Evolutionary conservation across 2,329 filamentous ascomycete species (phyloP), one percentile per base, ranked within the genome.

Genomic region (Didymosphaeria variabile): DNA sequence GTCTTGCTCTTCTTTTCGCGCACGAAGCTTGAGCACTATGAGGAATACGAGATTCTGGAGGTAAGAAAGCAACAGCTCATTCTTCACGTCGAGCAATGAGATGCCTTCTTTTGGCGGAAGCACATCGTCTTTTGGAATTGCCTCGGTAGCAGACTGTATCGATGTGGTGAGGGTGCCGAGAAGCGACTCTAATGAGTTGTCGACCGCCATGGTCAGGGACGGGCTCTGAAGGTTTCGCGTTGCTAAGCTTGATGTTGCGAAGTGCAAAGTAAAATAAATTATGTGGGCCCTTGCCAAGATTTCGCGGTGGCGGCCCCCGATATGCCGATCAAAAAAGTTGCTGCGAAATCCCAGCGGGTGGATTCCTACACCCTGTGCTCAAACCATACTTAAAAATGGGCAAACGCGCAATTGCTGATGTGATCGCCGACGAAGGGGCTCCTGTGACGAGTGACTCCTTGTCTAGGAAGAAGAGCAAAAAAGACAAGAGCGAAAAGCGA

Each of bases 1-100:
- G 9, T 72, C 63, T 0, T 82, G 75, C 7, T 72, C 69, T 77
- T 70, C 17, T 63, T 68, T 8, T 71, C 67, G 78, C 70, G 68
- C 80, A 67, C 69, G 88, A 21, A 98, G 79, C 73, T 96, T 94
- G 40, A 96, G 80, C 1, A 97, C 82, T 47, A 97, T 90, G 44
- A 97, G 82, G 69, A 97, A 97, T 47, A 95, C 92, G 4, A 98
- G 87, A 72, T 97, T 96, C 73, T 99, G 94, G 0, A 99, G 85
- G 79, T 99, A 99, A 4, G 94, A 94, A 42, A 99, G 88, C 19
- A 99, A 88, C n/a, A 99, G 86, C 76, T 99, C 95, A 80, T 96
- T 98, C 82, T 99, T 99, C 66, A 92, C 89, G 75, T 98, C 93
- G 72, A 99, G 89, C 0, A 99, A 88, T 0, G 95, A 97, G 60